Evolutionary conservation across 2,329 filamentous ascomycete genomes (phyloP).

Genomic region (Talaromyces marneffei): DNA sequence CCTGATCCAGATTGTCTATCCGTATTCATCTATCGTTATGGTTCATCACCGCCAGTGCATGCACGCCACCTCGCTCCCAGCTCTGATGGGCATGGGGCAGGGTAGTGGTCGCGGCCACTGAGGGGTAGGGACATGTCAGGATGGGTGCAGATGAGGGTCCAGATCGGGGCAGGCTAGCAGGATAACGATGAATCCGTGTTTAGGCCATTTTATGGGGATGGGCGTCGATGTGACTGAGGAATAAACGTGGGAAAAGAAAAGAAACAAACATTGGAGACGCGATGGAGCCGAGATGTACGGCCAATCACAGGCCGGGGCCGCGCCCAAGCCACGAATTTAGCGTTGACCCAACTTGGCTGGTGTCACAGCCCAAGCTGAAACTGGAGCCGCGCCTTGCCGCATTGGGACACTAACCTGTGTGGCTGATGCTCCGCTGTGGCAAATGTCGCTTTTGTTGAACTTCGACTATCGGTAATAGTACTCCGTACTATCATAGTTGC

Average conservation of each 20-base stretch:
- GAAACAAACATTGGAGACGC: not conserved
- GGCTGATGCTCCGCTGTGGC: constrained; percentile 3
- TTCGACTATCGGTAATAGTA: too few relatives aligned
- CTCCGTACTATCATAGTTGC: too few relatives aligned
- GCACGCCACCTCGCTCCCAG: constrained; percentile 1
- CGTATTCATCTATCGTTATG: not conserved
- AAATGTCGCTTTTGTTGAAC: not conserved
- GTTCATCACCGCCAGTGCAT: not conserved
- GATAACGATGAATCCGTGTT: not conserved
- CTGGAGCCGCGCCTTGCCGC: constrained; percentile 2
- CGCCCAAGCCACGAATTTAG: not conserved
- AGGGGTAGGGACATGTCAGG: not conserved
- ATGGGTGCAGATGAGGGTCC: not conserved
- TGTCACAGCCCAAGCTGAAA: constrained; percentile 6
- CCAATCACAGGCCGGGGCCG: not conserved
- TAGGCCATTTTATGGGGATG: not conserved
- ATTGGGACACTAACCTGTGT: not conserved
- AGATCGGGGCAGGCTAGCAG: not conserved
- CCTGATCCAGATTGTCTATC: not conserved
- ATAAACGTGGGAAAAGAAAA: not conserved
- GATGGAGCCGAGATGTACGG: not conserved
- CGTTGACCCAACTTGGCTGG: too few relatives aligned
- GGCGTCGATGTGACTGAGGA: not conserved
- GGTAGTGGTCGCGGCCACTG: not conserved
- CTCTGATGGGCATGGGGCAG: not conserved